Evolutionary conservation across 2,329 filamentous ascomycete genomes (phyloP), one percentile per base, ranked within the genome.

Genomic region (Microdochium paspali): DNA sequence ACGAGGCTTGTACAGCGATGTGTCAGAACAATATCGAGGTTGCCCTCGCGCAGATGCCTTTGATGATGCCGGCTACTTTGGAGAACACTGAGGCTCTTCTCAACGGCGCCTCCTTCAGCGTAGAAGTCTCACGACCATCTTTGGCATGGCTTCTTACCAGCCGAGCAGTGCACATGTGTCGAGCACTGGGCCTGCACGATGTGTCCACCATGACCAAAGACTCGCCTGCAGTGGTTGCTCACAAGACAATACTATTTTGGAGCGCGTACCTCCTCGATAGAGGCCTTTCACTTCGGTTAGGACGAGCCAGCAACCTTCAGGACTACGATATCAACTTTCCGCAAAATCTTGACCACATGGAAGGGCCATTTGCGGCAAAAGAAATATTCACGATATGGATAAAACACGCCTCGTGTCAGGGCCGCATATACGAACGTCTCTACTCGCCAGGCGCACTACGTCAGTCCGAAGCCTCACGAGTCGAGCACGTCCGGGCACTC

Each of bases 251-350:
- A 1, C 55, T 81, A 9, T 83, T 83, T 55, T 83, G 79, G 79
- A 68, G 65, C 31, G 61, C 75, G 0, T 82, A 82, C 52, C 70
- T 74, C 44, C 61, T 80, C 15, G 73, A 81, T 50, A 79, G 76
- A 49, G 69, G 69, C 18, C 61, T 82, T 18, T 74, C 76, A 0
- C 66, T 82, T 3, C 70, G 76, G 2, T 61, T 82, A 3, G 79
- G 79, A 0, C 69, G 67, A 15, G 64, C 75, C 0, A 73, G 76
- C 1, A 68, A 69, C 4, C 69, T 82, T 2, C 76, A 75, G 40
- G 75, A 80, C 53, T 80, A 73, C 59, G 78, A 82, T 50, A 74
- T 82, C 48, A 75, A 61, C 15, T 59, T 65, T 4, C 68, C 61
- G 32, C 59, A 53, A 53, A 54, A 57, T 18, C 55, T 53, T 10